phyloP scores from a whole-genome alignment of 1,284 basidiomycete species.

The Rhodofomes roseus region DNA sequence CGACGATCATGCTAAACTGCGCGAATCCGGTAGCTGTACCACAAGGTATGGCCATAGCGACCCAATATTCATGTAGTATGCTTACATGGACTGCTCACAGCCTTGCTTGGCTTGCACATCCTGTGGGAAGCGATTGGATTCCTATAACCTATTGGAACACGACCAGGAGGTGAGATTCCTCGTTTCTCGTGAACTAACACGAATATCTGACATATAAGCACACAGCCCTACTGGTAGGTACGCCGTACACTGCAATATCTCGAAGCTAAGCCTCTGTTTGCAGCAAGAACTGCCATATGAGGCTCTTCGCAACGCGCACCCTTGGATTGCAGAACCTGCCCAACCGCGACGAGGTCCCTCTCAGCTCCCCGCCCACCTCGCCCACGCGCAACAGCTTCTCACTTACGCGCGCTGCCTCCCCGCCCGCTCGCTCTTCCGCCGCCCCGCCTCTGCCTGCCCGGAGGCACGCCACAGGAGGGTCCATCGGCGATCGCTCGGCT shows the following conservation, averaged over 20 bases:
- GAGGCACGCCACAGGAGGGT: slow-evolving; percentile 23
- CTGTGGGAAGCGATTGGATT: slow-evolving; percentile 74
- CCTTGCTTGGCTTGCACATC: slow-evolving; percentile 68
- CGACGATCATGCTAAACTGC: slow-evolving; percentile 5
- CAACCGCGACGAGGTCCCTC: slow-evolving; percentile 33
- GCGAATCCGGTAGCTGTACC: slow-evolving; percentile 53
- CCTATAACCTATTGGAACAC: slow-evolving; percentile 69
- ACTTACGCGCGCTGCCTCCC: slow-evolving; percentile 14
- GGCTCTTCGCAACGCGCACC: slow-evolving; percentile 68
- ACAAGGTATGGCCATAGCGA: slow-evolving; percentile 50
- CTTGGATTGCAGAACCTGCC: slow-evolving; percentile 73
- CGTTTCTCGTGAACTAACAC: neutral
- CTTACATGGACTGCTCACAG: slow-evolving; percentile 29
- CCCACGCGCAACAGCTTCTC: slow-evolving; percentile 20
- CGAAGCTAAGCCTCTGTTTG: neutral
- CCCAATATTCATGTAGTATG: neutral
- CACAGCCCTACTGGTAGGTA: slow-evolving; percentile 62
- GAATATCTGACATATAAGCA: neutral
- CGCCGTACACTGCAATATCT: neutral
- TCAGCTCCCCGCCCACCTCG: slow-evolving; percentile 19
- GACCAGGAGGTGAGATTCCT: slow-evolving; percentile 59
- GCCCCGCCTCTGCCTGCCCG: slow-evolving; percentile 27
- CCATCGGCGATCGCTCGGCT: slow-evolving; percentile 9
- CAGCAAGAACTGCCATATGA: slow-evolving; percentile 73
- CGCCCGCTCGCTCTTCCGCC: slow-evolving; percentile 11